Base-by-base conservation (phyloP, 495 filamentous ascomycete species). In the Aspergillus asperescens region DNA sequence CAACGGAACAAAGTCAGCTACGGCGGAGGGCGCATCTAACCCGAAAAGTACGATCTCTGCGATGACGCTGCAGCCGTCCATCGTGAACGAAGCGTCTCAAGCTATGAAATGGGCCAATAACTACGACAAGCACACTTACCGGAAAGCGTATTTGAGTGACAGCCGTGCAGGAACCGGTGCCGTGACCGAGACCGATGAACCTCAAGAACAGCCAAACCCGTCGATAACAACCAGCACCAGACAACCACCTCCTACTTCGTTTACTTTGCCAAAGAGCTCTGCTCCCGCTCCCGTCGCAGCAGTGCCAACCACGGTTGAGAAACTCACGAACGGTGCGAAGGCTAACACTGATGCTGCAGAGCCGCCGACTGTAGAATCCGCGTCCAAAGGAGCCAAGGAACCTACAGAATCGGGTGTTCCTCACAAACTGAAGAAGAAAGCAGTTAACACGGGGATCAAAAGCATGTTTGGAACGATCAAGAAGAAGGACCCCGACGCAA, bases 101-200 rank as follows among this genome's bases (percentile, higher is more conserved):
- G 93, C 93, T 9, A 86, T 98, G 84, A 92, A 96, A 66, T 98
- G 93, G 93, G 88, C 92, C 8, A 72, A 56, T 43, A 69, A 72
- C 38, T 75, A 75, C 48, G 92, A 98, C 62, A 90, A 90, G 67
- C 82, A 93, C 61, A 78, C 83, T 2, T 86, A 93, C 52, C 77
- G 89, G 13, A 81, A 84, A 39, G 83, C 86, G 18, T 97, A 96
- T 69, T 77, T 97, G 8, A 82, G 79, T 10, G 77, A 94, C 61
- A 69, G 67, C 22, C 82, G 77, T 55, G 82, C 84, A 18, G 89
- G 89, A 34, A 86, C 78, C 46, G 89, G 85, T 27, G 58, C 62
- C 22, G 24, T 60, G 5, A 57, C 60, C 6, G 89, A 84, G 6
- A 55, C 60, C 7, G 71, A 73, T 34, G 53, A 63, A 5, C 23